Evolutionary conservation across 2,329 filamentous ascomycete genomes (phyloP).

Genomic region (Tympanopsis confertula): DNA sequence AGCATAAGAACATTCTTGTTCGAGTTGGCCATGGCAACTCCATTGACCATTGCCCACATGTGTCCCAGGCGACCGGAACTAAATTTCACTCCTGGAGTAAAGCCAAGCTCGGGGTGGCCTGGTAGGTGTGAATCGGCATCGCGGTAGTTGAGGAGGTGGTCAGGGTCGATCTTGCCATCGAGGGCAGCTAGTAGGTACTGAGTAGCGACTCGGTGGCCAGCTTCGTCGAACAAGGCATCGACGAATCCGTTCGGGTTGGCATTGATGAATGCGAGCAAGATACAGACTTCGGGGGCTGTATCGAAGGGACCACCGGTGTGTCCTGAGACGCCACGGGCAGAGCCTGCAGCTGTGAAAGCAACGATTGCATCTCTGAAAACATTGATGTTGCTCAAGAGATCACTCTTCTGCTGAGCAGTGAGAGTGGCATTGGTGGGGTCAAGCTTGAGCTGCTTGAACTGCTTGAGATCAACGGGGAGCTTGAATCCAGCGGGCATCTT

Average conservation of each 20-base stretch:
- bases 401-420: conserved; percentile 18
- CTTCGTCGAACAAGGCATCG: conserved; percentile 22
- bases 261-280: conserved; percentile 21
- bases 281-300: conserved; percentile 24
- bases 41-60: conserved; percentile 24
- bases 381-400: conserved; percentile 22
- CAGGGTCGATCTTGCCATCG: conserved; percentile 19
- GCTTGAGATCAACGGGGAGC: conserved; percentile 15
- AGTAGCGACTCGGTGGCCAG: conserved; percentile 24
- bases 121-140: conserved; percentile 24
- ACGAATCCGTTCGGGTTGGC: conserved; percentile 17
- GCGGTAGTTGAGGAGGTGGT: conserved; percentile 25
- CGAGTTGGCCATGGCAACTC: conserved; percentile 20
- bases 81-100: conserved; percentile 24
- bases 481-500: no score
- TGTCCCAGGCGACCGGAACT: conserved; percentile 25
- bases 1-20: conserved; percentile 21
- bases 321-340: conserved; percentile 21
- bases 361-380: conserved; percentile 24
- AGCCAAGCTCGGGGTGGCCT: conserved; percentile 23
- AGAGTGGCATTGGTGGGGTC: conserved; percentile 19
- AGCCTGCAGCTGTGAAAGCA: conserved; percentile 22
- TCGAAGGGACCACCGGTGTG: conserved; percentile 26
- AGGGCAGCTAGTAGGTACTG: conserved; percentile 23
- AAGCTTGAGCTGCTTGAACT: conserved; percentile 21